These are phyloP conservation scores for Plasmodium gallinaceum DNA, from an alignment of 169 alveolate species.

Conservation along the genomic window DNA sequence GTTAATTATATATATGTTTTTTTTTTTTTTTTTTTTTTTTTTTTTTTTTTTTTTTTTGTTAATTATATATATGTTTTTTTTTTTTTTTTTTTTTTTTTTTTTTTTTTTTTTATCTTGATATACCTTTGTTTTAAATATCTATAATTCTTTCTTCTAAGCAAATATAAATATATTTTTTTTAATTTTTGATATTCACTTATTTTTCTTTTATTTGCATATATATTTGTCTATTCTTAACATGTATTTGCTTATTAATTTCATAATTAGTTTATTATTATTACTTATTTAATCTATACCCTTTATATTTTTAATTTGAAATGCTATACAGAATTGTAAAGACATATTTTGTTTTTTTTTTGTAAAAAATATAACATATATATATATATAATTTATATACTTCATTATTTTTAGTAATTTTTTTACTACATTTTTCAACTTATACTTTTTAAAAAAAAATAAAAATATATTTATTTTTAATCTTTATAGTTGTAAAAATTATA, in stretches of 20 bases:
- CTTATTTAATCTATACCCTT: background rate
- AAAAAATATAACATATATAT: background rate
- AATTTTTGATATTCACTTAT: background rate
- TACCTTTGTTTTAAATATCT: too few species aligned
- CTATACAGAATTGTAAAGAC: background rate
- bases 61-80: background rate
- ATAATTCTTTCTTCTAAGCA: too few species aligned
- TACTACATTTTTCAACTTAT: too few species aligned
- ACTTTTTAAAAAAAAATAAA: background rate
- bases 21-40: background rate
- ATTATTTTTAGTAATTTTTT: background rate
- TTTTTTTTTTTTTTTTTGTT: background rate
- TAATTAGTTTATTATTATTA: too few species aligned
- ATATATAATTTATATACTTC: background rate
- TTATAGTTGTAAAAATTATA: too few species aligned
- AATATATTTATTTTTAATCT: background rate
- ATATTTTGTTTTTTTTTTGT: constrained; percentile 1
- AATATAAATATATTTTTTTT: background rate
- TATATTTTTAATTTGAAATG: background rate
- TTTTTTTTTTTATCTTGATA: background rate
- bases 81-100: background rate
- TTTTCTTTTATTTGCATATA: background rate
- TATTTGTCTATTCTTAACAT: background rate
- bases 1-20: too few species aligned
- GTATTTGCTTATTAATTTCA: background rate